Evolutionary conservation across 495 filamentous ascomycete genomes (phyloP), one percentile per base, ranked within the genome.

Genomic region (Penicillium diatomitis): DNA sequence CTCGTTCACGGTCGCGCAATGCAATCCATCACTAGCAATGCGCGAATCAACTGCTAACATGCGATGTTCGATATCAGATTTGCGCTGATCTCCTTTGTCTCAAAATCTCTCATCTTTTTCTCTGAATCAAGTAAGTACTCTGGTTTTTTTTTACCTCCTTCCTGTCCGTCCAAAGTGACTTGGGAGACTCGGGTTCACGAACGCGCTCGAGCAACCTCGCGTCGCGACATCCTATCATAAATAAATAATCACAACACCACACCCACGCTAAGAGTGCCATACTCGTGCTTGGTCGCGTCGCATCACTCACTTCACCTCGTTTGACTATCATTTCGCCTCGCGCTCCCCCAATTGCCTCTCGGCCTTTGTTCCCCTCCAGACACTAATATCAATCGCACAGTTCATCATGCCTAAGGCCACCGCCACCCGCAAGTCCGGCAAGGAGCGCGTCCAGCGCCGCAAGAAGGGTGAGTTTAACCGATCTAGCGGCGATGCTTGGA

Each of bases 391-490:
- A 38, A 28, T 32, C 42, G 29, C 38, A 42, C 45, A 55, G 49
- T 66, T 6, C 75, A 83, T 52, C 52, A 90, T 91, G 86, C 84
- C 85, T 66, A 87, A 88, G 76, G 82, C 82, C 53, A 82, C 82
- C 70, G 68, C 73, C 42, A 78, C 76, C 54, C 67, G 67, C 62
- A 67, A 67, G 65, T 65, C 67, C 63, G 63, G 68, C 66, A 83
- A 82, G 71, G 58, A 65, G 58, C 66, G 68, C 50, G 65, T 65
- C 50, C 66, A 70, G 55, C 85, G 86, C 76, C 86, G 83, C 78
- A 90, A 89, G 85, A 90, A 90, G 79, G 87, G 86, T 88, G 73
- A 57, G 79, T 70, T 20, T 20, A 20, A 20, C 20, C 20, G 20
- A 20, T 20, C 20, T 2, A 20, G 20, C 20, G 20, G 20, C 20